phyloP scores from a whole-genome alignment of 208 protist genomes.

The Trypanosoma lewisi region DNA sequence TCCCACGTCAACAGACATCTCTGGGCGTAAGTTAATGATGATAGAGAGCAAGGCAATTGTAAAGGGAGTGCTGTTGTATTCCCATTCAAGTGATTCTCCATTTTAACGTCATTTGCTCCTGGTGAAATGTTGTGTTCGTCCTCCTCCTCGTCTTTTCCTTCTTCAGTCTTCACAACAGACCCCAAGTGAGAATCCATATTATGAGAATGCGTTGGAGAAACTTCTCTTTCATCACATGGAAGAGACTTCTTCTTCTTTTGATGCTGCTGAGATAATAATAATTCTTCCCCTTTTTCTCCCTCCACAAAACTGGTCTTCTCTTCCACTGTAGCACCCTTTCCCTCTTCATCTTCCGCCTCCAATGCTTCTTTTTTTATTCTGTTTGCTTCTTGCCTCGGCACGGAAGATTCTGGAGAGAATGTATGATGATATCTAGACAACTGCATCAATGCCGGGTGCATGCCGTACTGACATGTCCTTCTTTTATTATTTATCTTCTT shows the following conservation, averaged over 20 bases:
- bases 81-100: background rate
- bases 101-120: background rate
- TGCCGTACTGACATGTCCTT: background rate
- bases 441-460: constrained; percentile 20
- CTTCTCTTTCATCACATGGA: background rate
- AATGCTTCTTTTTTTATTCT: no score
- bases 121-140: background rate
- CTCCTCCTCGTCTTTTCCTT: no score
- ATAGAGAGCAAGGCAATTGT: constrained; percentile 19
- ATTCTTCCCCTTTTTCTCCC: background rate
- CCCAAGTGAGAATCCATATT: background rate
- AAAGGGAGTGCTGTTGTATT: background rate
- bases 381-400: background rate
- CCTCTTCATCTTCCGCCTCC: background rate
- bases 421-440: constrained; percentile 16
- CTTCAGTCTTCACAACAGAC: background rate
- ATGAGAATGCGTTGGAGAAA: background rate
- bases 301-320: background rate
- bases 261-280: background rate
- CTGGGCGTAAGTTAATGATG: constrained; percentile 58
- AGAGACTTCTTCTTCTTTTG: background rate
- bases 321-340: background rate
- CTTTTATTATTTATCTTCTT: background rate
- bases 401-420: background rate
- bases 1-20: constrained; percentile 79